phyloP scores from a whole-genome alignment of 2,329 filamentous ascomycete genomes.

The Boeremia exigua region DNA sequence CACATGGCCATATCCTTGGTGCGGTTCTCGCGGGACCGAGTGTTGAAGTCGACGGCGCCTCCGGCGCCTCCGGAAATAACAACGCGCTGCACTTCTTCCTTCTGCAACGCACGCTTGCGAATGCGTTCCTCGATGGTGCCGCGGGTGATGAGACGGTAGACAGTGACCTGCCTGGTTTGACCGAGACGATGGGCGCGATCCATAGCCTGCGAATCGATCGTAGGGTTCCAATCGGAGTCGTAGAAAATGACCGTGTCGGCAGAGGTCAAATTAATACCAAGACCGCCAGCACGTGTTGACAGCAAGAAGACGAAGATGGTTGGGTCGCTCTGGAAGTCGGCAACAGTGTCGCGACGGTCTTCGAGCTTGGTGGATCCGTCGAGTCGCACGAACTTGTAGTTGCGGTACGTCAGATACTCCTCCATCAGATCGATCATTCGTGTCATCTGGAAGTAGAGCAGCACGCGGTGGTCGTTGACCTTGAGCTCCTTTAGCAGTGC shows the following conservation, averaged over 20 bases:
- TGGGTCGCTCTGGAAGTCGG: slow-evolving; percentile 92
- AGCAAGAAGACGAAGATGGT: slow-evolving; percentile 98
- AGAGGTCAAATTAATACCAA: slow-evolving; percentile 95
- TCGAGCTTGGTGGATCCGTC: slow-evolving; percentile 98
- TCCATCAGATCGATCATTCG: slow-evolving; percentile 99
- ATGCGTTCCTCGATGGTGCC: slow-evolving; percentile 98
- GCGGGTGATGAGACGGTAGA: slow-evolving; percentile 95
- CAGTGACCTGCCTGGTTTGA: slow-evolving; percentile 93
- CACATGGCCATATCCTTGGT: slow-evolving; percentile 99
- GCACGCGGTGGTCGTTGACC: slow-evolving; percentile 87
- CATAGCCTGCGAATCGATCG: slow-evolving; percentile 98
- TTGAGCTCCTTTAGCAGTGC: slow-evolving; percentile 87
- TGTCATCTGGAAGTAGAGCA: slow-evolving; percentile 99
- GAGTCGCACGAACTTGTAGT: slow-evolving; percentile 97
- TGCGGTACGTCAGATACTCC: slow-evolving; percentile 97
- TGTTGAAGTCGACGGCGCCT: slow-evolving; percentile 94
- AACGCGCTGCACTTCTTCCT: slow-evolving; percentile 97
- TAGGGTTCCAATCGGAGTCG: slow-evolving; percentile 99
- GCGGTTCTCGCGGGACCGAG: slow-evolving; percentile 84
- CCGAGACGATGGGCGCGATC: slow-evolving; percentile 97
- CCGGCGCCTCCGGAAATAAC: slow-evolving; percentile 87
- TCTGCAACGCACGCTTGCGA: slow-evolving; percentile 93
- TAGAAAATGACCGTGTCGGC: slow-evolving; percentile 99
- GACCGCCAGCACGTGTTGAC: slow-evolving; percentile 93
- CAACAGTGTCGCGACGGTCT: slow-evolving; percentile 92